Base-by-base conservation (phyloP, 306 rosid species). In the Trifolium fragiferum region DNA sequence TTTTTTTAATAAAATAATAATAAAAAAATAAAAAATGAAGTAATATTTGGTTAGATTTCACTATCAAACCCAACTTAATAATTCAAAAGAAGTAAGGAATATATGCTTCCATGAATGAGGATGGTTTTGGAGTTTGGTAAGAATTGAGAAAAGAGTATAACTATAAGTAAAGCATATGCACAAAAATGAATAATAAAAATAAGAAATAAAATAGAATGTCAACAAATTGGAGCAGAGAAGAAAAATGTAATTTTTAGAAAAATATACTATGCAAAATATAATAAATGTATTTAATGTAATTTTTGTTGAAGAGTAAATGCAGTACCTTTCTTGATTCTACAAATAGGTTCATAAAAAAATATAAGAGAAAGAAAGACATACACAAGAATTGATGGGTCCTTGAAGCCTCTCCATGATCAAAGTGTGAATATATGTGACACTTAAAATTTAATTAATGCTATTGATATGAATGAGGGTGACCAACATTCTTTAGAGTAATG, bases 381-480 rank as follows among this genome's bases (percentile, higher is more conserved):
- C 96, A 79, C 80, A 88, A 70, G 96, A 85, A 83, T 87, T 83
- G 68, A 90, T 74, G 86, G 92, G 98, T 91, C 87, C 96, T 89
- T 89, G 92, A 55, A 89, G 90, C 76, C 90, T 84, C 89, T 94
- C 93, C 98, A 94, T 93, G 68, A 65, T n/a, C 16, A 49, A 76
- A 68, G 85, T 65, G 37, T 30, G 83, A 79, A 76, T 11, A 69
- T 71, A 65, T 40, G 81, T 68, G 14, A 44, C 16, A 16, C 47
- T 79, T 38, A 76, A 65, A 50, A 30, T 30, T 46, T 81, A 49
- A 49, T 70, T 77, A 84, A 87, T 83, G 81, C 53, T 78, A 14
- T 62, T 7, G 32, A 27, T 47, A 4, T 27, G 11, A 58, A 77
- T 33, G 70, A 78, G 78, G 41, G 73, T 74, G 84, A 83, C 90